Evolutionary conservation across 2,329 filamentous ascomycete species (phyloP).

Genomic region (Atkinsonella hypoxylon): DNA sequence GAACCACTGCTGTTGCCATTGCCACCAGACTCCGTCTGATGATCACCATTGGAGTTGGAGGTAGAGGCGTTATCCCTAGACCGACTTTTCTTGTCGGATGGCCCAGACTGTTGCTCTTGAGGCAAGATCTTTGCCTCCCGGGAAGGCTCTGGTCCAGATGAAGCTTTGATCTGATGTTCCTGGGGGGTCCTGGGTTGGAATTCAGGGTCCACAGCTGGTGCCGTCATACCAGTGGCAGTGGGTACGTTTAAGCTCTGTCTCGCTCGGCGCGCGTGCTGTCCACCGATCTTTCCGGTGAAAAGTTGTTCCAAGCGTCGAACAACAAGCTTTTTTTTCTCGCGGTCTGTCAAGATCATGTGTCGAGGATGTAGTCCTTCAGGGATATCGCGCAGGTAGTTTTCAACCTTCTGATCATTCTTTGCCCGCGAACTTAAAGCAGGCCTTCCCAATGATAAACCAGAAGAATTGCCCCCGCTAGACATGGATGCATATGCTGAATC

Average conservation of each 20-base stretch:
- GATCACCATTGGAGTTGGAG: conserved; percentile 36
- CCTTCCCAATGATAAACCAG: conserved; percentile 26
- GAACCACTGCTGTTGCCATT: conserved; percentile 16
- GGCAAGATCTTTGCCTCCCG: conserved; percentile 39
- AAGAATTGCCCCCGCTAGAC: conserved; percentile 38
- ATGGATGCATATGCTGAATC: conserved; percentile 61
- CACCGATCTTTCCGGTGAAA: conserved; percentile 58
- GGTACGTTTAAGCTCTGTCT: conserved; percentile 12
- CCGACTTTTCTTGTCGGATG: conserved; percentile 24
- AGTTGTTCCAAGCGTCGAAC: conserved; percentile 68
- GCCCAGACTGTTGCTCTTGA: conserved; percentile 16
- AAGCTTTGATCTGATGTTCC: conserved; percentile 22
- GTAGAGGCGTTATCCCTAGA: conserved; percentile 32
- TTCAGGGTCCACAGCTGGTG: conserved; percentile 16
- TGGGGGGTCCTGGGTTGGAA: conserved; percentile 13
- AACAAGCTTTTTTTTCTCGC: conserved; percentile 63
- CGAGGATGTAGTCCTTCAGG: conserved; percentile 56
- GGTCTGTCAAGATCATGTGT: conserved; percentile 52
- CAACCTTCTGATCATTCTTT: conserved; percentile 47
- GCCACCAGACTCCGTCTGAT: conserved; percentile 30
- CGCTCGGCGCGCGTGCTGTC: conserved; percentile 23
- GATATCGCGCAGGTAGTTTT: conserved; percentile 61
- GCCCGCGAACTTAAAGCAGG: conserved; percentile 23
- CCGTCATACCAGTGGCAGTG: conserved; percentile 5
- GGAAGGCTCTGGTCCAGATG: conserved; percentile 18